Evolutionary conservation across 495 filamentous ascomycete genomes (phyloP).

Genomic region (Penicillium desertorum): DNA sequence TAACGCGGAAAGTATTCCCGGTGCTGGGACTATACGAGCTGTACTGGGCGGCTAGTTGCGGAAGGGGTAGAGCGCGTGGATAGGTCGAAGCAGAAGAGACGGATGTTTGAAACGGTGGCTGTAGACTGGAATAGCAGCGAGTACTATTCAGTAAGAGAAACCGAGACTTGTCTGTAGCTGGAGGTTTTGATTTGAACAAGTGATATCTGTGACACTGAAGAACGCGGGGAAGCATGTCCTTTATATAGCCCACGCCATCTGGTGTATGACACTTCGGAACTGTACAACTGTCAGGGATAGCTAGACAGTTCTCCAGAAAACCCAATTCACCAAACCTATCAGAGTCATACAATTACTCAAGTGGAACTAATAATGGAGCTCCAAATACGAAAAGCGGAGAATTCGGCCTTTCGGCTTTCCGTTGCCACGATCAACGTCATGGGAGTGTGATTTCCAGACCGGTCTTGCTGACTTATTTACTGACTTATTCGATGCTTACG

Average conservation of each 20-base stretch:
- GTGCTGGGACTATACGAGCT: not conserved
- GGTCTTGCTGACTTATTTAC: constrained; percentile 20
- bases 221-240: constrained; percentile 3
- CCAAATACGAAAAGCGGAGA: constrained; percentile 12
- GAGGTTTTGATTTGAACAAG: not conserved
- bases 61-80: not conserved
- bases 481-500: constrained; percentile 1
- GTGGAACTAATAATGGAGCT: not conserved
- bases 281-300: not conserved
- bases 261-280: not conserved
- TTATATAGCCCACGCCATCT: constrained; percentile 2
- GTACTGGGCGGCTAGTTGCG: constrained; percentile 2
- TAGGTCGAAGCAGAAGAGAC: not conserved
- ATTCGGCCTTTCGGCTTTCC: constrained; percentile 17
- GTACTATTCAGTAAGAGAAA: not conserved
- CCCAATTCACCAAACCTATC: constrained; percentile 17
- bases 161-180: not conserved
- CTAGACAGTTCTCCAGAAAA: constrained; percentile 1
- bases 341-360: constrained; percentile 10
- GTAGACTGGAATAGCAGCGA: not conserved
- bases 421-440: constrained; percentile 24
- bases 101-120: not conserved
- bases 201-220: not conserved
- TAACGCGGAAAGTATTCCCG: not conserved
- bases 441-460: constrained; percentile 4